Evolutionary conservation across 192 early-diverging fungal species (phyloP), one percentile per base, ranked within the genome.

Genomic region (Coemansia sp.): DNA sequence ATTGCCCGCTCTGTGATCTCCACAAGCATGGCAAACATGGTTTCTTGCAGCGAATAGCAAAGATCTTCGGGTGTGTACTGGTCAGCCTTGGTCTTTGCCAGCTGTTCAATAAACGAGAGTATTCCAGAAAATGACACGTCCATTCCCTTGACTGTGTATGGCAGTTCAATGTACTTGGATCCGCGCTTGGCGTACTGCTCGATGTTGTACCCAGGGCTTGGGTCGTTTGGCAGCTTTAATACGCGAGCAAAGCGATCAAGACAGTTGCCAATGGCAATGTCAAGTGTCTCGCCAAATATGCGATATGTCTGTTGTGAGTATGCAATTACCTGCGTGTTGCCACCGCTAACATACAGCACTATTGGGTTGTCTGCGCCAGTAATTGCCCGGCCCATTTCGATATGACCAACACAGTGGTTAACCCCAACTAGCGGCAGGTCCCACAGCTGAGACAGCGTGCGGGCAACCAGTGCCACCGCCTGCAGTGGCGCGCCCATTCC

Each of bases 141-240:
- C 97, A 99, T 99, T 32, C 97, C 97, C 73, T 99, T 99, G 74
- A 99, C 97, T 1, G 89, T 87, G 66, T 99, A 99, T 5, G 97
- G 97, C 39, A 99, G 80, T 68, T 93, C 93, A 41, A 96, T 78
- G 64, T 88, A 90, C 47, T 89, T 90, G 26, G 78, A 87, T 5
- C 97, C 97, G 53, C 93, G 84, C 69, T 96, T 98, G 1, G 97
- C 97, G 23, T 78, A 75, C 75, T 98, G 96, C 74, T 99, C 97
- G 69, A 99, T 96, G 57, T 98, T 98, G 74, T 97, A 97, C 18
- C 97, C 97, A 0, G 97, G 97, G 38, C 83, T 89, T n/a, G 97
- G 97, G 48, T 97, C 95, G 57, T 99, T 99, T 5, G 97, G 88
- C 23, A 98, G 75, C 59, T 89, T 90, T 13, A 99, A 83, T 13